phyloP scores from a whole-genome alignment of 345 rosid species.

The Salix udensis region DNA sequence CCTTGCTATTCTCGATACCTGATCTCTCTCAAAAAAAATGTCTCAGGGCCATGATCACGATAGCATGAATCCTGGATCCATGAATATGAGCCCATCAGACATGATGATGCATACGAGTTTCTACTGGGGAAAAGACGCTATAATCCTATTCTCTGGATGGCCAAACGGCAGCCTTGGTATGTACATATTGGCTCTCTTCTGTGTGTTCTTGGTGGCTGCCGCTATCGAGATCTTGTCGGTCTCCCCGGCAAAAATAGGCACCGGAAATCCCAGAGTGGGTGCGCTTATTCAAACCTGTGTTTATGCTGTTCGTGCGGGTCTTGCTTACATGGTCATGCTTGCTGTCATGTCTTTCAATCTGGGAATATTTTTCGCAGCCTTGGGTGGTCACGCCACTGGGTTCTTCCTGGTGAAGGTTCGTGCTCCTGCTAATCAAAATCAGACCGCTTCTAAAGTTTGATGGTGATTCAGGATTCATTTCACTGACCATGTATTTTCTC shows the following conservation, averaged over 20 bases:
- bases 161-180: slow-evolving; percentile 31
- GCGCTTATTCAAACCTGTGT: slow-evolving; percentile 15
- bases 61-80: slow-evolving; percentile 8
- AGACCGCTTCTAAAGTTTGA: slow-evolving; percentile 13
- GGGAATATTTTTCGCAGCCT: slow-evolving; percentile 41
- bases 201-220: slow-evolving; percentile 11
- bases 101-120: slow-evolving; percentile 39
- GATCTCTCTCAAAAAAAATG: not conserved
- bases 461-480: not conserved
- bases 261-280: not conserved
- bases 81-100: slow-evolving; percentile 15
- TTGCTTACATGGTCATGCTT: slow-evolving; percentile 49
- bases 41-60: not conserved
- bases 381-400: slow-evolving; percentile 37
- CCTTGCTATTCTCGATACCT: not conserved
- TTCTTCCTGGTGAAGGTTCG: slow-evolving; percentile 31
- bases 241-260: not conserved
- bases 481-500: not conserved
- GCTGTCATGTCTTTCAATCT: slow-evolving; percentile 45
- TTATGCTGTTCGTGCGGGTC: slow-evolving; percentile 24
- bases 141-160: slow-evolving; percentile 40
- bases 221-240: slow-evolving; percentile 7
- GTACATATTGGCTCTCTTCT: slow-evolving; percentile 21
- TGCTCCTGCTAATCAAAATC: slow-evolving; percentile 10
- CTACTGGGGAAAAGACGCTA: slow-evolving; percentile 42